These are phyloP conservation scores for Rhodotorula sp. DNA, from an alignment of 1,284 basidiomycete genomes.

Conservation along the genomic window DNA sequence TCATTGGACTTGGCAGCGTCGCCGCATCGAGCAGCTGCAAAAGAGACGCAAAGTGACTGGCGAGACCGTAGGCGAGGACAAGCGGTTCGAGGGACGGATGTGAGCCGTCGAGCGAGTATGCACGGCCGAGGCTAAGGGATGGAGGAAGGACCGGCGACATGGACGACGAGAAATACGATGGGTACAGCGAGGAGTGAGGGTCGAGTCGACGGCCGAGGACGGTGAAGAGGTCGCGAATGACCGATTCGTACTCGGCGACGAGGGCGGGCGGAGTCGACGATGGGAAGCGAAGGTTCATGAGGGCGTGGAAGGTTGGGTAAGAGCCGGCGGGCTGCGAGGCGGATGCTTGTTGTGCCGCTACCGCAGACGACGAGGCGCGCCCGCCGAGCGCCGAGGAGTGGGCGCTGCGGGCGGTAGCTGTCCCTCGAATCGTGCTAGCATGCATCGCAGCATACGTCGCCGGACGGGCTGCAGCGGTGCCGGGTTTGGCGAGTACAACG, in stretches of 20 bases:
- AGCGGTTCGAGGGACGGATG: neutral
- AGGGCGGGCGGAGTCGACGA: neutral
- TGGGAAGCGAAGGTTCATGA: constrained; percentile 33
- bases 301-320: constrained; percentile 26
- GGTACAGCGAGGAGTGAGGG: neutral
- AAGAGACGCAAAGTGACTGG: constrained; percentile 6
- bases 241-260: constrained; percentile 18
- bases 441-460: neutral
- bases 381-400: neutral
- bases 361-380: neutral
- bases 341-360: neutral
- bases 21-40: constrained; percentile 19
- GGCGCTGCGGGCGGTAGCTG: neutral
- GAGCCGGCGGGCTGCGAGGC: neutral
- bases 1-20: constrained; percentile 24
- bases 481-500: neutral
- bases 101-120: neutral
- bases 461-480: no score
- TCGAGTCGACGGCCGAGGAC: constrained; percentile 23
- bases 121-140: neutral
- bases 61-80: constrained; percentile 16
- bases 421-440: neutral
- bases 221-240: constrained; percentile 21
- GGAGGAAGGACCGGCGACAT: neutral
- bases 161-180: neutral